Base-by-base conservation (phyloP, 2,329 filamentous ascomycete species). In the Trichophyton schoenleinii region DNA sequence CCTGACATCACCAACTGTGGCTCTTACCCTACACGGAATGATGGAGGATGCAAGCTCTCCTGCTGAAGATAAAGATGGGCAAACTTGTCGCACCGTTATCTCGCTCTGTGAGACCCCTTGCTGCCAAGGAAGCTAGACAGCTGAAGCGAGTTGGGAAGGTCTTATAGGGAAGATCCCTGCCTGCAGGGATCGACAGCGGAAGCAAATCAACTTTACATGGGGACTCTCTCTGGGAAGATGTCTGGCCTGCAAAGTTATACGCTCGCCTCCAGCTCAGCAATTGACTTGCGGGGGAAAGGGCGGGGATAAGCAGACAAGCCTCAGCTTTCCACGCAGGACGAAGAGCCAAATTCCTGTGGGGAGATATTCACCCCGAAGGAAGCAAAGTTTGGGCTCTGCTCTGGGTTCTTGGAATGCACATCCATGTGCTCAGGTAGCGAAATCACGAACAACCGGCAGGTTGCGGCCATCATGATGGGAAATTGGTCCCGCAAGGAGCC, bases 271-370 rank as follows among this genome's bases (percentile, higher is more conserved):
- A 52, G 48, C 48, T 25, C 48, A 52, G 48, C 48, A 52, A 52
- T 31, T 52, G 48, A 52, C 48, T 52, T 52, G 48, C 48, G 48
- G 48, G 48, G 48, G 48, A 52, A 52, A n/a, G 42, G 15, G 42
- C 28, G 42, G 42, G 42, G 42, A 46, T 4, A 42, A 42, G 15
- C 15, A 46, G 42, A 46, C 15, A 46, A 18, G 18, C 42, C n/a
- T 31, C 48, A 52, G 48, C 48, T 52, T 52, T 13, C 20, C 48
- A 42, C 38, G 11, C 38, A 42, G 20, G 28, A 20, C 20, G 28
- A 7, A 31, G 6, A 7, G 28, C 6, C 48, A 52, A 31, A n/a
- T 20, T 20, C 42, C 15, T 8, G 42, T 18, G 42, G 22, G 22
- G 22, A 46, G 42, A 22, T 18, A 46, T 46, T 18, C 42, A 46